phyloP scores from a whole-genome alignment of 2,329 filamentous ascomycete genomes.

The Calycina herbarum region DNA sequence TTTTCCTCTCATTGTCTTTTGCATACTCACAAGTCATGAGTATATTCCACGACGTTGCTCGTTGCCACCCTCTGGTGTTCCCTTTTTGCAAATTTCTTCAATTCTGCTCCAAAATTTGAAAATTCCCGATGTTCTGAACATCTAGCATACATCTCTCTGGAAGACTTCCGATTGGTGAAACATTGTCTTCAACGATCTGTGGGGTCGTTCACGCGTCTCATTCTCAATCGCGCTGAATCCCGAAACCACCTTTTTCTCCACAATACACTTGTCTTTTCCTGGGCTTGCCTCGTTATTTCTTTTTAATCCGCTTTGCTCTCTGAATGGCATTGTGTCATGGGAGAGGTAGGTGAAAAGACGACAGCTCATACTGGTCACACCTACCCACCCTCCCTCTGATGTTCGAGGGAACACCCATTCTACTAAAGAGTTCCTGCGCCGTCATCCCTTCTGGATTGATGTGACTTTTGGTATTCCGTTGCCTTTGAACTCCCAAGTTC shows the following conservation, averaged over 20 bases:
- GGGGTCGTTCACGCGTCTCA: not conserved
- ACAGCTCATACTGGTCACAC: not conserved
- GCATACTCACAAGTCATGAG: not conserved
- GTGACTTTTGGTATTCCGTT: constrained; percentile 6
- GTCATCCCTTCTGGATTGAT: not conserved
- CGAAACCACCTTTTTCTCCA: not conserved
- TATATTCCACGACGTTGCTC: not conserved
- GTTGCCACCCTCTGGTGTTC: not conserved
- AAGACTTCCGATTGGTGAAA: not conserved
- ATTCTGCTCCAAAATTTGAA: not conserved
- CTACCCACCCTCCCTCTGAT: not conserved
- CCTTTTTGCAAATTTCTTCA: not conserved
- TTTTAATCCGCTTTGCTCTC: not conserved
- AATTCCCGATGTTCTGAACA: not conserved
- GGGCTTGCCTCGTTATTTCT: not conserved
- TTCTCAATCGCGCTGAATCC: constrained; percentile 1
- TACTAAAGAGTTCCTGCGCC: constrained; percentile 3
- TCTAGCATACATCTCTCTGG: not conserved
- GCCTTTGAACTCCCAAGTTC: not conserved
- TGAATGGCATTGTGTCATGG: not conserved
- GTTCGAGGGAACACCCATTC: not conserved
- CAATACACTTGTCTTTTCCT: not conserved
- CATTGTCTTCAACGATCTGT: not conserved
- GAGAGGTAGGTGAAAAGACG: not conserved
- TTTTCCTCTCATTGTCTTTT: not conserved